Conservation (phyloP, 495 filamentous ascomycete genomes). For the Jackrogersella minutella region DNA sequence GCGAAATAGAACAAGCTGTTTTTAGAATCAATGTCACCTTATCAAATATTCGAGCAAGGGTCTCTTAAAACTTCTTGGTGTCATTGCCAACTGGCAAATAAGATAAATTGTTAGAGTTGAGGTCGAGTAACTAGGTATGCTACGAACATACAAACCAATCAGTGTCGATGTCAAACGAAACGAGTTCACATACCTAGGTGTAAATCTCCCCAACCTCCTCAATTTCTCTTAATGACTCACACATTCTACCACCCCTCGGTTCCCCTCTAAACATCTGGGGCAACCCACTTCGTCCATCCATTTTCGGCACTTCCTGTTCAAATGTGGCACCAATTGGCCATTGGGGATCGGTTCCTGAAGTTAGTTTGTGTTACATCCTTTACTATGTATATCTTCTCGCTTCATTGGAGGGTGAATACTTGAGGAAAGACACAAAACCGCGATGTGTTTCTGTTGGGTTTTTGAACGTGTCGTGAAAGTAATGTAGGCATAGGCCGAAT, state of each 20-base stretch:
- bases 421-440: not conserved
- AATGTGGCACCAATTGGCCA: constrained; percentile 3
- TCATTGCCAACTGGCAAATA: constrained; percentile 8
- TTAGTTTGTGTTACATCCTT: constrained; percentile 16
- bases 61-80: not conserved
- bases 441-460: constrained; percentile 20
- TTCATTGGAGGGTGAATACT: constrained; percentile 29
- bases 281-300: constrained; percentile 14
- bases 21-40: constrained; percentile 6
- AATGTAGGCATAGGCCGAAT: not conserved
- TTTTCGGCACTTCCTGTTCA: constrained; percentile 13
- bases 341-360: constrained; percentile 33
- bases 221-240: constrained; percentile 45
- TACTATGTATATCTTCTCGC: not conserved
- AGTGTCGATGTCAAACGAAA: not conserved
- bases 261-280: constrained; percentile 9
- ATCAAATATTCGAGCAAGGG: not conserved
- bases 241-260: constrained; percentile 25
- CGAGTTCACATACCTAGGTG: constrained; percentile 18
- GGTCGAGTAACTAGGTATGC: not conserved
- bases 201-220: constrained; percentile 37
- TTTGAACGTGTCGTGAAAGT: constrained; percentile 14
- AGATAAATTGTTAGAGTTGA: not conserved
- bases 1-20: constrained; percentile 7
- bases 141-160: not conserved